These are phyloP conservation scores for Termitomyces sp. DNA, from an alignment of 768 basidiomycete species.

Conservation along the genomic window DNA sequence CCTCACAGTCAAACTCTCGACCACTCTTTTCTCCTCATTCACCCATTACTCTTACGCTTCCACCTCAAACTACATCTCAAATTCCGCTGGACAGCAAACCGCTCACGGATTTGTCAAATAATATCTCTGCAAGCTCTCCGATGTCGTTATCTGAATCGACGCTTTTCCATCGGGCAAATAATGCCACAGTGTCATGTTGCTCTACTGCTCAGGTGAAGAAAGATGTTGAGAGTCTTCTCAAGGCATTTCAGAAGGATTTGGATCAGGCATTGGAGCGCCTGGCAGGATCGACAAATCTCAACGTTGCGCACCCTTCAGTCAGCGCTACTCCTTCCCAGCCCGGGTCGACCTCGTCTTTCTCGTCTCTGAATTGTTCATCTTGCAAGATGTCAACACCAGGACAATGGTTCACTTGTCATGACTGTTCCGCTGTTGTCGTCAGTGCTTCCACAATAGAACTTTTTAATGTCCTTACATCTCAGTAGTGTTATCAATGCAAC, in stretches of 20 bases:
- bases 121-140: neutral
- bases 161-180: neutral
- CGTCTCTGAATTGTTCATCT: neutral
- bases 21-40: slow-evolving; percentile 24
- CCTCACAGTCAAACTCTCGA: slow-evolving; percentile 1
- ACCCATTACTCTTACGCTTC: neutral
- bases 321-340: neutral
- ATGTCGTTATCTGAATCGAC: slow-evolving; percentile 4
- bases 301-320: neutral
- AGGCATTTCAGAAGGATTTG: slow-evolving; percentile 50
- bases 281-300: neutral
- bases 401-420: neutral
- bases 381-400: neutral
- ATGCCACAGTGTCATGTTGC: slow-evolving; percentile 32
- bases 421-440: neutral
- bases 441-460: neutral
- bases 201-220: slow-evolving; percentile 37
- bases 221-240: slow-evolving; percentile 42
- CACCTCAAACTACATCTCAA: neutral
- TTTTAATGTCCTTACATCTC: neutral
- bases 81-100: neutral
- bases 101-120: neutral
- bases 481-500: neutral
- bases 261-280: slow-evolving; percentile 31
- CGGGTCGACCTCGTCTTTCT: neutral